Percentiles rank a stretch among this genome's conserved stretches.
These are phyloP conservation scores for Russula brevipes DNA, from an alignment of 768 basidiomycete species.

Conservation along the genomic window DNA sequence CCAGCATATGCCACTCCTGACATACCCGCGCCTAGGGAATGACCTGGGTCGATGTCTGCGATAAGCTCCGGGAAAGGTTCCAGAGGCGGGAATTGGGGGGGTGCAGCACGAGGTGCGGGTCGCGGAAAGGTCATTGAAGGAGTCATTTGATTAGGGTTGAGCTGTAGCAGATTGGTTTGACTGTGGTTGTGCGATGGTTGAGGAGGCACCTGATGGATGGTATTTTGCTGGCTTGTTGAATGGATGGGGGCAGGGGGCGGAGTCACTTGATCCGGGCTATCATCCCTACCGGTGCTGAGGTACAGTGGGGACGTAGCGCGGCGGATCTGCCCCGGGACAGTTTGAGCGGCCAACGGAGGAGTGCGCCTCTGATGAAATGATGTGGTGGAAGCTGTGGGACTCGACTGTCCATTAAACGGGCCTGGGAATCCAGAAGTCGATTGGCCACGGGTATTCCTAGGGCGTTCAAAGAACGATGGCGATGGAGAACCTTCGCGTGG, in stretches of 20 bases:
- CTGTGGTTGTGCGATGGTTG: constrained; percentile 13
- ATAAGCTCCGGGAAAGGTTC: constrained; percentile 17
- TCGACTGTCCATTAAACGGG: constrained; percentile 19
- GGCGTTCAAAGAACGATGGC: constrained; percentile 24
- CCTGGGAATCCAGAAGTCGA: constrained; percentile 21
- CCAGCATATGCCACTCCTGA: constrained; percentile 23
- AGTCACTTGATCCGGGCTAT: constrained; percentile 20
- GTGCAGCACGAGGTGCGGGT: constrained; percentile 15
- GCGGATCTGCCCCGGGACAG: constrained; percentile 20
- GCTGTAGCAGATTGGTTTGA: constrained; percentile 17
- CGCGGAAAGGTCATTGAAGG: constrained; percentile 18
- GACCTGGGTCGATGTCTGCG: constrained; percentile 22
- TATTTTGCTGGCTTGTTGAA: constrained; percentile 15
- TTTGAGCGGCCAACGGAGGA: constrained; percentile 23
- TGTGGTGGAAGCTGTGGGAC: constrained; percentile 23
- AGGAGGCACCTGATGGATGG: constrained; percentile 5
- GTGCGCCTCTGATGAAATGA: constrained; percentile 25
- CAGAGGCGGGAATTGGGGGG: constrained; percentile 15
- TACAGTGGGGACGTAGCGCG: constrained; percentile 23
- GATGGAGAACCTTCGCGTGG: constrained; percentile 25
- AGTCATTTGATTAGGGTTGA: constrained; percentile 16
- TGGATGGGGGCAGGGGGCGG: constrained; percentile 17
- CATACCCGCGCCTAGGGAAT: constrained; percentile 17
- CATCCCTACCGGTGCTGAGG: constrained; percentile 20
- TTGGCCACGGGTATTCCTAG: constrained; percentile 19